Conservation (phyloP, 2,329 filamentous ascomycete species). For the Fusarium protoensiforme region DNA sequence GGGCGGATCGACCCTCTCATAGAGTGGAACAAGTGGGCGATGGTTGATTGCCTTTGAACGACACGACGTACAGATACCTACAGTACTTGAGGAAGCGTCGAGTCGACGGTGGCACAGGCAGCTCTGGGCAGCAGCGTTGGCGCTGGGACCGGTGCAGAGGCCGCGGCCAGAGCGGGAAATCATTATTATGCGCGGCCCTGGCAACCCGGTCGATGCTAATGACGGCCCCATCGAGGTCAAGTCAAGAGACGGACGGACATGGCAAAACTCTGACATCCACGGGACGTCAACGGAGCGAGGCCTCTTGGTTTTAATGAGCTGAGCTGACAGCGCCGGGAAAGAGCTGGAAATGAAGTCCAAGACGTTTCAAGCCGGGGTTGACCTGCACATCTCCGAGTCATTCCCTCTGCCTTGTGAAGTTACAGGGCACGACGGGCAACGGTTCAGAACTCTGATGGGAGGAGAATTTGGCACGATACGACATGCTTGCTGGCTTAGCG, state of each 20-base stretch:
- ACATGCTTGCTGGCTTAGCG: slow-evolving; percentile 15
- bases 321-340: neutral
- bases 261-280: neutral
- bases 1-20: slow-evolving; percentile 1
- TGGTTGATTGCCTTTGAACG: neutral
- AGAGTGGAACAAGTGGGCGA: neutral
- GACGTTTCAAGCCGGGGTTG: neutral
- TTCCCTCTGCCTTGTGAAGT: neutral
- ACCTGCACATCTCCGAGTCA: slow-evolving; percentile 4
- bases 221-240: neutral
- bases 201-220: slow-evolving; percentile 1
- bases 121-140: slow-evolving; percentile 11
- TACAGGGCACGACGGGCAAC: neutral
- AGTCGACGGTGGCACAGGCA: slow-evolving; percentile 7
- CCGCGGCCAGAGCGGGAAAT: slow-evolving; percentile 32
- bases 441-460: neutral
- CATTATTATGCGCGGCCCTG: slow-evolving; percentile 21
- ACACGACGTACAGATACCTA: neutral
- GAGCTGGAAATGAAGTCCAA: neutral
- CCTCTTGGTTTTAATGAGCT: neutral
- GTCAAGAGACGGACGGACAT: neutral
- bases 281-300: neutral
- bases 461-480: neutral
- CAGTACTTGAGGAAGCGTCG: neutral
- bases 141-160: slow-evolving; percentile 23